Evolutionary conservation across 2,329 filamentous ascomycete genomes (phyloP), one percentile per base, ranked within the genome.

Genomic region (Nemania sp.): DNA sequence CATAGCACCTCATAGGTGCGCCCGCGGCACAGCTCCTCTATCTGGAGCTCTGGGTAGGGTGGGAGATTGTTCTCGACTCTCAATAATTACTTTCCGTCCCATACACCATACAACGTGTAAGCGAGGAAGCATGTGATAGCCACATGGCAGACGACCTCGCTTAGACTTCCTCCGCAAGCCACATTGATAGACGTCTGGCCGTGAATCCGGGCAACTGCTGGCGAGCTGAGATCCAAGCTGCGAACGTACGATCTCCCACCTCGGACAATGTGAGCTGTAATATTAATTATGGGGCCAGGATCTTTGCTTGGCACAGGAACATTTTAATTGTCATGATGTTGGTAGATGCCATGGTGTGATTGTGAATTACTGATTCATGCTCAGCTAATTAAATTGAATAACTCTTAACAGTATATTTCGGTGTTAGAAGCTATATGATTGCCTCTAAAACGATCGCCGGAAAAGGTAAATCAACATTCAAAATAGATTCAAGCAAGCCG

Each of bases 101-200:
- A 28, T 28, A 6, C 26, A 28, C 26, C n/a, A n/a, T 28, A 28
- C 26, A 11, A 28, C 26, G 12, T 53, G 44, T 42, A 53, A 52
- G 54, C 54, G 49, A 49, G n/a, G n/a, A 11, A 31, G n/a, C 24
- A 43, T 30, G 17, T 20, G 20, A 30, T 46, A 42, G 15, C 44
- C 44, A 48, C 49, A 48, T 44, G 37, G 31, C 30, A 23, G 6
- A 24, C 39, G 15, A 26, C 33, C 40, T 56, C 54, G 49, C 54
- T 56, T 56, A 53, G 39, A 49, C 39, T 20, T 39, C 33, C 44
- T 24, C 31, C 17, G 3, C 26, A 7, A n/a, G 2, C 9, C n/a
- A n/a, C n/a, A 40, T 52, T 30, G 23, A 11, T 23, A 22, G 17
- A 6, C 9, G 30, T 6, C 17, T 19, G 19, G 17, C 5, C 6